phyloP scores from a whole-genome alignment of 306 rosid species.

The Oemleria cerasiformis region DNA sequence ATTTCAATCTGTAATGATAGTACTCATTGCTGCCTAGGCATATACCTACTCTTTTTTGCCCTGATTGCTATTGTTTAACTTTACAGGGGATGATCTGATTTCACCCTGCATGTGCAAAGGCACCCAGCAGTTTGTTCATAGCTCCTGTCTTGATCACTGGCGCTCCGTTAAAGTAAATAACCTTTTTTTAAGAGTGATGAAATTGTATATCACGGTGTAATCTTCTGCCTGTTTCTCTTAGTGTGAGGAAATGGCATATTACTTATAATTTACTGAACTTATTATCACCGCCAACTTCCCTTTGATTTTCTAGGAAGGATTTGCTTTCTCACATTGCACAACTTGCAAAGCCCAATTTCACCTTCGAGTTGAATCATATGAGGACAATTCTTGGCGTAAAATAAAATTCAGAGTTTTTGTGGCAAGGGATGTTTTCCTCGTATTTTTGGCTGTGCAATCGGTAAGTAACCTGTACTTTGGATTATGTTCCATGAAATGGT shows the following conservation, averaged over 20 bases:
- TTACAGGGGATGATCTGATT: constrained; percentile 79
- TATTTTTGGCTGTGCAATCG: constrained; percentile 91
- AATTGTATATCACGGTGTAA: background rate
- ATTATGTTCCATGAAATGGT: background rate
- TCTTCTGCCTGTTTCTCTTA: background rate
- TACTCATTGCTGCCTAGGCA: constrained; percentile 2
- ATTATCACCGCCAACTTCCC: background rate
- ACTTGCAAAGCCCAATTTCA: constrained; percentile 99
- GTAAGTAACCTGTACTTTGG: constrained; percentile 48
- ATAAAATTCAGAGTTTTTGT: constrained; percentile 85
- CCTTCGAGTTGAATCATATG: constrained; percentile 66
- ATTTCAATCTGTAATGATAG: background rate
- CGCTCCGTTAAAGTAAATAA: constrained; percentile 82
- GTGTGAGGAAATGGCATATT: background rate
- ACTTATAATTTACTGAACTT: background rate
- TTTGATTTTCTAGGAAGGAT: constrained; percentile 69
- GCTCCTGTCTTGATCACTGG: constrained; percentile 98
- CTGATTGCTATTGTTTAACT: constrained; percentile 27
- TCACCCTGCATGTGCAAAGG: constrained; percentile 99
- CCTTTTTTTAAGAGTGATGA: constrained; percentile 7
- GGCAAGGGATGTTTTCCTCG: constrained; percentile 97
- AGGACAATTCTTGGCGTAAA: constrained; percentile 90
- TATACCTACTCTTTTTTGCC: constrained; percentile 5
- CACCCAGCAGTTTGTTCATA: constrained; percentile 99
- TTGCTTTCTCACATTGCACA: constrained; percentile 97